Base-by-base conservation (phyloP, 768 basidiomycete species). In the Clitopilus hobsonii region DNA sequence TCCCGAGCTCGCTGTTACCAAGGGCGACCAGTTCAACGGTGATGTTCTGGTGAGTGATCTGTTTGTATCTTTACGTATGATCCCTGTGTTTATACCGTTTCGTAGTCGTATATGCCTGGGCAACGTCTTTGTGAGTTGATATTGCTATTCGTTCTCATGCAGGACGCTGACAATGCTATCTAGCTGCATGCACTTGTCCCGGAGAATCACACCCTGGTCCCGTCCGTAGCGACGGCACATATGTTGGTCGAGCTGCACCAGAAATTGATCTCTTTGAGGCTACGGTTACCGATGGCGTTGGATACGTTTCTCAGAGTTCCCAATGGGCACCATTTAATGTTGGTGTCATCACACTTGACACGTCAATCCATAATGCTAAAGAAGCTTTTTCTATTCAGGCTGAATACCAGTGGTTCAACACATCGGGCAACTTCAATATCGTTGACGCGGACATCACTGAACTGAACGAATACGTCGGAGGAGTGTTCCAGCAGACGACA, bases 211-310 rank as follows among this genome's bases (percentile, higher is more conserved):
- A 77, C 59, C 76, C 74, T 18, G 74, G 75, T 4, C 74, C 74
- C 6, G 62, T 73, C 6, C 60, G 66, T 16, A 23, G 63, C 0
- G 78, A 86, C 57, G 85, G 85, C 3, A 68, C 72, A 0, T 87
- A 80, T 60, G 78, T 81, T 1, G 87, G 86, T n/a, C 72, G 87
- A 10, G 66, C 80, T 5, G 84, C 87, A 0, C 86, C 86, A 2
- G 86, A 89, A 66, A 86, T 89, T 53, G 88, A 89, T 63, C 70
- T 89, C 54, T 77, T 88, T 55, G 86, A 88, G 65, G 84, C 85
- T 10, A 66, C 67, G 20, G 65, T 74, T 8, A 58, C 63, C 1
- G 56, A 59, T 16, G 64, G 63, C 10, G 55, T 62, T 7, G 72
- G 71, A 69, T 22, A 74, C 67, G 78, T 82, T 2, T 83, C 82